Evolutionary conservation across 2,329 filamentous ascomycete species (phyloP).

Genomic region (Neofusicoccum laricinum): DNA sequence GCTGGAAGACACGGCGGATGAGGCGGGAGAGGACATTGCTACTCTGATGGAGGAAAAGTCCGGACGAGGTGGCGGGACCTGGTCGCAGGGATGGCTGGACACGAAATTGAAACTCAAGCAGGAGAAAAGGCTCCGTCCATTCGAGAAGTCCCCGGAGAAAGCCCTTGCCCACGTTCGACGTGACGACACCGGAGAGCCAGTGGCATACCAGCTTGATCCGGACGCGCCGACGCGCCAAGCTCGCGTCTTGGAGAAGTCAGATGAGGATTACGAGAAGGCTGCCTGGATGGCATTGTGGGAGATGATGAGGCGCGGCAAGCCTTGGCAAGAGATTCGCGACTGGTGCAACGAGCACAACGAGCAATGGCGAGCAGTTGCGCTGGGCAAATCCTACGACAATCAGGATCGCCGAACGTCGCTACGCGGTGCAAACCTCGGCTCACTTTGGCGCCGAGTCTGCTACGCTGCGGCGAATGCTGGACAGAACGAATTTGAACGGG

Average conservation of each 20-base stretch:
- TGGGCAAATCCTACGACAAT: slow-evolving; percentile 64
- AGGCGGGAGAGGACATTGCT: slow-evolving; percentile 67
- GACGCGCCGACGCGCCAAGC: slow-evolving; percentile 81
- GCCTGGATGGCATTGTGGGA: slow-evolving; percentile 96
- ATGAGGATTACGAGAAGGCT: slow-evolving; percentile 83
- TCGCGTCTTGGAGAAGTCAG: slow-evolving; percentile 72
- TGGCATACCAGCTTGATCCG: slow-evolving; percentile 88
- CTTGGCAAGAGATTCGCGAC: slow-evolving; percentile 69
- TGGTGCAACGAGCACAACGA: slow-evolving; percentile 87
- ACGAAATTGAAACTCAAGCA: slow-evolving; percentile 88
- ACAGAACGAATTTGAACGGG: slow-evolving; percentile 75
- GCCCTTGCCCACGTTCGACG: slow-evolving; percentile 36
- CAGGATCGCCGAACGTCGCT: slow-evolving; percentile 28
- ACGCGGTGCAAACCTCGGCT: slow-evolving; percentile 36
- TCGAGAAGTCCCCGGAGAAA: slow-evolving; percentile 49
- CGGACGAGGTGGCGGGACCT: slow-evolving; percentile 71
- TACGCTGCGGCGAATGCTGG: slow-evolving; percentile 68
- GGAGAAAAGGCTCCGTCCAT: slow-evolving; percentile 74
- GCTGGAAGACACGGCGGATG: slow-evolving; percentile 74
- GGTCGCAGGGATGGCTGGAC: slow-evolving; percentile 88
- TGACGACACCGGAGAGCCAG: slow-evolving; percentile 50
- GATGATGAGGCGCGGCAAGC: slow-evolving; percentile 80
- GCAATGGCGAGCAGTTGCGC: slow-evolving; percentile 80
- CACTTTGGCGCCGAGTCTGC: slow-evolving; percentile 75
- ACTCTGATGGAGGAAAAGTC: slow-evolving; percentile 70